Conservation (phyloP, 768 basidiomycete species). For the Hemileccinum rubropunctum region DNA sequence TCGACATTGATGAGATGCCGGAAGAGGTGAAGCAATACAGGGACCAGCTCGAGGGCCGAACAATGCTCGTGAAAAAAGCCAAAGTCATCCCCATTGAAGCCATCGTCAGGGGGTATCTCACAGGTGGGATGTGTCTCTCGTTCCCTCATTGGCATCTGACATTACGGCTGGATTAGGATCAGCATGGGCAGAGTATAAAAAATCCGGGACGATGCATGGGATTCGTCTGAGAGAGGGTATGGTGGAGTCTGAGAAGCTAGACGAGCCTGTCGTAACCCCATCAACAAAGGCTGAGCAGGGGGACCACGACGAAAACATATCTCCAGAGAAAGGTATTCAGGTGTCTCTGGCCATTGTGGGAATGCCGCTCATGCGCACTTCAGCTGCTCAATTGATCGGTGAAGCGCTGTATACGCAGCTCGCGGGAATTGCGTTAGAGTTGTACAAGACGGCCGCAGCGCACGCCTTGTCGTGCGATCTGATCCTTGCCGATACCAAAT, state of each 20-base stretch:
- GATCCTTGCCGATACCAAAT: conserved; percentile 97
- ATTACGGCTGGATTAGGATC: conserved; percentile 59
- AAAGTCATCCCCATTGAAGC: conserved; percentile 90
- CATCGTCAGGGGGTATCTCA: conserved; percentile 94
- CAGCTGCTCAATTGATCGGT: conserved; percentile 68
- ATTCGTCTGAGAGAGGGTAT: conserved; percentile 72
- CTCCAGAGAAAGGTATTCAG: conserved; percentile 65
- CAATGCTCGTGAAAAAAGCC: conserved; percentile 91
- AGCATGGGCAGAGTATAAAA: conserved; percentile 93
- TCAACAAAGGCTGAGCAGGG: conserved; percentile 97
- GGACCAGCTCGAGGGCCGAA: conserved; percentile 74
- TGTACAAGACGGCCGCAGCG: conserved; percentile 73
- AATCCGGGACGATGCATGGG: conserved; percentile 82
- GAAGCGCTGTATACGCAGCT: conserved; percentile 59
- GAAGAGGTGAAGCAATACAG: conserved; percentile 69
- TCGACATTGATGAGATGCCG: conserved; percentile 79
- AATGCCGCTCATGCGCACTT: conserved; percentile 3
- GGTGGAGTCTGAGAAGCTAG: conserved; percentile 81
- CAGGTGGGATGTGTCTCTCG: conserved; percentile 55
- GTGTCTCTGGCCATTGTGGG: conserved; percentile 1
- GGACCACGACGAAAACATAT: conserved; percentile 94
- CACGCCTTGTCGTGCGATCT: conserved; percentile 75
- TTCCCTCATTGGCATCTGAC: conserved; percentile 6
- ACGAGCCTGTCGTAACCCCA: conserved; percentile 87
- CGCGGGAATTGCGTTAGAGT: conserved; percentile 54